Conservation (phyloP, 805 yeast genomes). For the Wickerhamomyces hampshirensis region DNA sequence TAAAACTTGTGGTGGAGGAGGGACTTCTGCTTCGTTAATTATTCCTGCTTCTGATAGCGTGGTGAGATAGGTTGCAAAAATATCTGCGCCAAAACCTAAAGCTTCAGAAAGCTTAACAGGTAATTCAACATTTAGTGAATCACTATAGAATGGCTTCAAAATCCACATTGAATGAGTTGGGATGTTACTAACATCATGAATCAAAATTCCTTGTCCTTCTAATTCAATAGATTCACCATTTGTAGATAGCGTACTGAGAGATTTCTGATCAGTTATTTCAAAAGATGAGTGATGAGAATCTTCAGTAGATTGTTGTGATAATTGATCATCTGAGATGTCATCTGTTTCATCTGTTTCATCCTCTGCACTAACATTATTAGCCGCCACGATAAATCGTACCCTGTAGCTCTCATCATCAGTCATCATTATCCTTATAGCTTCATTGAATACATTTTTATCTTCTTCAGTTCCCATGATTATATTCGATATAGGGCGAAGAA, state of each 20-base stretch:
- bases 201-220: slow-evolving; percentile 91
- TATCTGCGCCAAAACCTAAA: slow-evolving; percentile 85
- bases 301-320: not conserved
- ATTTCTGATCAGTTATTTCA: slow-evolving; percentile 28
- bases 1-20: slow-evolving; percentile 75
- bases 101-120: slow-evolving; percentile 67
- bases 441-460: slow-evolving; percentile 63
- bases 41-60: slow-evolving; percentile 60
- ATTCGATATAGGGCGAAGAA: slow-evolving; percentile 51
- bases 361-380: slow-evolving; percentile 27
- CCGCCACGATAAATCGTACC: slow-evolving; percentile 60
- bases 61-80: slow-evolving; percentile 70
- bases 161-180: slow-evolving; percentile 94
- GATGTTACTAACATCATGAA: slow-evolving; percentile 54
- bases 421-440: slow-evolving; percentile 68
- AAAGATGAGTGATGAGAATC: slow-evolving; percentile 7
- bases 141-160: slow-evolving; percentile 70
- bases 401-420: slow-evolving; percentile 72
- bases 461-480: slow-evolving; percentile 60
- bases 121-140: slow-evolving; percentile 57
- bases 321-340: slow-evolving; percentile 2
- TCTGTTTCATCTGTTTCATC: slow-evolving; percentile 15
- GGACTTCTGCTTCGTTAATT: slow-evolving; percentile 58
- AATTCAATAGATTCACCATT: slow-evolving; percentile 64
- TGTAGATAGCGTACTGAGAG: slow-evolving; percentile 37